Evolutionary conservation across 78 protist species (phyloP).

Genomic region (Dictyostelium firmibasis): DNA sequence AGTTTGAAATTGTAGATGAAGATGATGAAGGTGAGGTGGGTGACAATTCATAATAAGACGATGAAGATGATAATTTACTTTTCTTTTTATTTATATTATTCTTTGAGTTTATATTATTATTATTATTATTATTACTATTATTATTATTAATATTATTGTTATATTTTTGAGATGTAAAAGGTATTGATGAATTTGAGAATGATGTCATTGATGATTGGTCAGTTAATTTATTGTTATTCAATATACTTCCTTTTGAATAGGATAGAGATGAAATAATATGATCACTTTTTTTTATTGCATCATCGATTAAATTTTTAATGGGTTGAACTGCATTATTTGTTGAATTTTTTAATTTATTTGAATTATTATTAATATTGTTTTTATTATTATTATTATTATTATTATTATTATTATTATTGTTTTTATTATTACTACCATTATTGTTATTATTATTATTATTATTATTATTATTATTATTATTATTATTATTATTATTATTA

Average conservation of each 20-base stretch:
- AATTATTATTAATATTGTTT: too few relatives aligned
- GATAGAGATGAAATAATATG: background rate
- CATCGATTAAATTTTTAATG: constrained; percentile 27
- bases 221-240: background rate
- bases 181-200: too few relatives aligned
- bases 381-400: too few relatives aligned
- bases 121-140: background rate
- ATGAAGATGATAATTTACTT: background rate
- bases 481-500: too few relatives aligned
- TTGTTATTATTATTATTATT: too few relatives aligned
- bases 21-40: background rate
- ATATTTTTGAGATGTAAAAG: background rate
- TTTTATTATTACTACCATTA: too few relatives aligned
- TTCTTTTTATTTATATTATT: background rate
- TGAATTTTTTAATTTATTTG: background rate
- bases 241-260: background rate
- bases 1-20: background rate
- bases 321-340: constrained; percentile 8
- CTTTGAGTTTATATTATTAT: background rate
- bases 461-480: too few relatives aligned
- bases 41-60: background rate
- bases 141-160: background rate
- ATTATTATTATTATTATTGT: too few relatives aligned
- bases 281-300: background rate
- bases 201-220: background rate